phyloP scores from a whole-genome alignment of 2,329 filamentous ascomycete species.

The Plectosphaerella plurivora region DNA sequence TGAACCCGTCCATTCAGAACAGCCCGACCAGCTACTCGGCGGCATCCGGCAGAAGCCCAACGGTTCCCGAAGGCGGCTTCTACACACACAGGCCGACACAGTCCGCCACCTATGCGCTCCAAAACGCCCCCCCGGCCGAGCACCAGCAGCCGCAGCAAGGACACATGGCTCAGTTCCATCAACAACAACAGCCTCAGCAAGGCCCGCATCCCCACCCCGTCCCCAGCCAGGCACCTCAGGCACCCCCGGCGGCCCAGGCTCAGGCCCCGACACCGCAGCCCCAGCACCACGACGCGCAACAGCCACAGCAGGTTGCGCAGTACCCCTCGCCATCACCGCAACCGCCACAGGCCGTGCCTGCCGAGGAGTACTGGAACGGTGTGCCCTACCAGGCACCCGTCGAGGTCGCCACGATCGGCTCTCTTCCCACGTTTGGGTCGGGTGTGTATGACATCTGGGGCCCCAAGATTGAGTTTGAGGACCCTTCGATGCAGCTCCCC shows the following conservation, averaged over 20 bases:
- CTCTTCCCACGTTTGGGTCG: slow-evolving; percentile 43
- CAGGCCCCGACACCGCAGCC: slow-evolving; percentile 2
- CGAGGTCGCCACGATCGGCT: slow-evolving; percentile 51
- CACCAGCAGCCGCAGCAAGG: slow-evolving; percentile 23
- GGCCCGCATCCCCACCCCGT: slow-evolving; percentile 29
- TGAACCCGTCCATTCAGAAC: slow-evolving; percentile 49
- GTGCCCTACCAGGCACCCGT: slow-evolving; percentile 51
- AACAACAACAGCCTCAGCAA: slow-evolving; percentile 36
- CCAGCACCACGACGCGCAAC: slow-evolving; percentile 12
- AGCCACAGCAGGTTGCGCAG: slow-evolving; percentile 25
- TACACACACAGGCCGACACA: slow-evolving; percentile 53
- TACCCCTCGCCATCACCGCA: slow-evolving; percentile 29
- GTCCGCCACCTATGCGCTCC: slow-evolving; percentile 42
- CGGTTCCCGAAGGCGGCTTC: slow-evolving; percentile 44
- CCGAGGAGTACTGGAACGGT: slow-evolving; percentile 48
- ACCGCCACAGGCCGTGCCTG: slow-evolving; percentile 18
- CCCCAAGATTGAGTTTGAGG: slow-evolving; percentile 54
- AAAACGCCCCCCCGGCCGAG: slow-evolving; percentile 41
- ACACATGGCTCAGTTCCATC: slow-evolving; percentile 23
- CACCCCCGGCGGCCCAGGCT: slow-evolving; percentile 2
- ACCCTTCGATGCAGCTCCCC: slow-evolving; percentile 54
- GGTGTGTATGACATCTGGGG: slow-evolving; percentile 49
- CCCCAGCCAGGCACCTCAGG: slow-evolving; percentile 15
- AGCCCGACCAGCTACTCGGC: slow-evolving; percentile 57
- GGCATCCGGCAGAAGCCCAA: slow-evolving; percentile 47